Percentiles rank a stretch among this genome's conserved stretches.
Conservation (phyloP, 1,284 basidiomycete genomes). For the Ceratobasidium sp. region DNA sequence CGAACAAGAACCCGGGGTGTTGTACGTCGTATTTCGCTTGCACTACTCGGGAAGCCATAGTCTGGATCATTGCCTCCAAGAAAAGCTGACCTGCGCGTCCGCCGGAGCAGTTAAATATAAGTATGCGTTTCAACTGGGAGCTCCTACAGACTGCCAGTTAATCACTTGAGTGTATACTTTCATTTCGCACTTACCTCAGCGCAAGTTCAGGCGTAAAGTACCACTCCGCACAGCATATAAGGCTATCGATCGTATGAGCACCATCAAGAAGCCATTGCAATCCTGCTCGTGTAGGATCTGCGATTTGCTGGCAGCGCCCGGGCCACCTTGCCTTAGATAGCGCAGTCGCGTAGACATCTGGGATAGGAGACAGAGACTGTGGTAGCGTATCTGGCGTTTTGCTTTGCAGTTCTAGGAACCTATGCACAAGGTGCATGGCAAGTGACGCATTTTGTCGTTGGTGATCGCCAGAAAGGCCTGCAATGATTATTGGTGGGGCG, state of each 20-base stretch:
- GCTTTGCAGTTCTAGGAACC: constrained; percentile 68
- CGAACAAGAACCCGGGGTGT: constrained; percentile 67
- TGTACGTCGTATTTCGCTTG: constrained; percentile 14
- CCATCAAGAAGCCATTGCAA: constrained; percentile 94
- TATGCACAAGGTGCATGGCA: constrained; percentile 78
- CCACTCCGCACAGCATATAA: constrained; percentile 90
- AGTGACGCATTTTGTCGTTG: constrained; percentile 92
- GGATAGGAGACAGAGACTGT: constrained; percentile 48
- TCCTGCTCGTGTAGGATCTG: constrained; percentile 61
- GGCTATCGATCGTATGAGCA: constrained; percentile 93
- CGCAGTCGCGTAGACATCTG: constrained; percentile 67
- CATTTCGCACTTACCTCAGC: constrained; percentile 49
- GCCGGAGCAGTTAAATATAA: constrained; percentile 97
- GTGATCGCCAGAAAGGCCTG: constrained; percentile 88
- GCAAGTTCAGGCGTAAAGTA: constrained; percentile 69
- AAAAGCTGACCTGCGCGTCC: constrained; percentile 85
- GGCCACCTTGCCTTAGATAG: constrained; percentile 87
- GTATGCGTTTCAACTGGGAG: constrained; percentile 61
- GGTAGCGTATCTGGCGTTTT: constrained; percentile 44
- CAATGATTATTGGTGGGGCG: no score
- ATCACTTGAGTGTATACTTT: neutral
- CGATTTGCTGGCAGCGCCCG: constrained; percentile 91
- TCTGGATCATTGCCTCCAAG: constrained; percentile 67
- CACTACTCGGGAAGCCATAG: constrained; percentile 53
- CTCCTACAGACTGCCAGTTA: constrained; percentile 43